Base-by-base conservation (phyloP, 202 grass and related monocot genomes). In the Brachypodium distachyon region DNA sequence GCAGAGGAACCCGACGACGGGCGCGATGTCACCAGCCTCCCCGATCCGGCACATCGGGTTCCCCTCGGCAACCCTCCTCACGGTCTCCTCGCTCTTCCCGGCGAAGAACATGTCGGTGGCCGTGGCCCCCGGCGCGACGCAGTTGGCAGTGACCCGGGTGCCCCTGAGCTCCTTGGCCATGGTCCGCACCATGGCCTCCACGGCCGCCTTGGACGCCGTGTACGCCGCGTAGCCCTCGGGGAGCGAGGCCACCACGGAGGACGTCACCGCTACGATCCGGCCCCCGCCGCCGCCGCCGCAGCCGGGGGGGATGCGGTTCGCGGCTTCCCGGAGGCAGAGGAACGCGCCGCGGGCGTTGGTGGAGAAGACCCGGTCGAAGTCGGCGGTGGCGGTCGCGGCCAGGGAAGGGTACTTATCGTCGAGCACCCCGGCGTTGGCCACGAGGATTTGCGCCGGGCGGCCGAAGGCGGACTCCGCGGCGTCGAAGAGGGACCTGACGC, bases 91-190 rank as follows among this genome's bases (percentile, higher is more conserved):
- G 70, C 31, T 83, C 79, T 89, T 89, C 0, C 85, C 83, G 18
- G 70, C 19, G 46, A 87, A 87, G 71, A 87, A 93, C 90, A 93
- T 67, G 13, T 97, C 90, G 2, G 93, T 89, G 32, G 85, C 85
- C 44, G 61, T 61, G 32, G 93, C 2, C 1, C 90, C 93, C 5
- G 90, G 90, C 12, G 93, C 83, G 53, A 97, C 85, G 43, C 93
- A 97, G 82, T 97, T 97, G 11, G 87, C 85, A 2, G 87, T 93
- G 40, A 93, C 57, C 61, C 66, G 63, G 2, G 90, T 93, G 38
- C 93, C 90, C 72, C 70, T 87, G 32, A 97, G 85, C 70, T 97
- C 90, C 63, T 91, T 97, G 2, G 90, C 87, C 85, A 93, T 60
- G 16, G 72, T 77, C 44, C 82, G 50, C 56, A 93, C 85, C 83